These are phyloP conservation scores for Cordyceps cateniannulata DNA, from an alignment of 2,329 filamentous ascomycete genomes.

Conservation along the genomic window DNA sequence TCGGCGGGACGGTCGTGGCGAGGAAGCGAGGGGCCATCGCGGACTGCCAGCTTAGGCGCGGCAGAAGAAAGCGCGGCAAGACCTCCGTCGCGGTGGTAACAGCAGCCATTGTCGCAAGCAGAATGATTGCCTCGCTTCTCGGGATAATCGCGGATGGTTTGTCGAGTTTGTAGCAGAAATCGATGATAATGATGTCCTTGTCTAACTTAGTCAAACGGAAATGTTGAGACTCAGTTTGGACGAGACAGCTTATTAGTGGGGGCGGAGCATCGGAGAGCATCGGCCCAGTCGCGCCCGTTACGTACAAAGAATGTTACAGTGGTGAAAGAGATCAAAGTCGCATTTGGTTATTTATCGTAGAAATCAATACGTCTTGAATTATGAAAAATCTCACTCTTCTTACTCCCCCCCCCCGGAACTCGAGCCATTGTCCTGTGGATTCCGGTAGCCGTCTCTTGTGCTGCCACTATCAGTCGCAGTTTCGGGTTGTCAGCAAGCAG, in stretches of 20 bases:
- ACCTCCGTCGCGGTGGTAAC: constrained; percentile 30
- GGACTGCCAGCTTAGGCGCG: constrained; percentile 46
- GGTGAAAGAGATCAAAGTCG: no score
- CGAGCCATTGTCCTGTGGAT: no score
- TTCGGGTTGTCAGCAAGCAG: no score
- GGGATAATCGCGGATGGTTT: not conserved
- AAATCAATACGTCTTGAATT: no score
- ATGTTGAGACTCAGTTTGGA: constrained; percentile 6
- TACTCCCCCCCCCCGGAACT: no score
- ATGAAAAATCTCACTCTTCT: no score
- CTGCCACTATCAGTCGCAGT: no score
- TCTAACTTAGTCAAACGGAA: not conserved
- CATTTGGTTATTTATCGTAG: no score
- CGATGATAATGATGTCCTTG: not conserved
- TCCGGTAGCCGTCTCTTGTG: no score
- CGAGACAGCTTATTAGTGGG: constrained; percentile 7
- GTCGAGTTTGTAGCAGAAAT: no score
- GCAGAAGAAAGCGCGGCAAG: constrained; percentile 48
- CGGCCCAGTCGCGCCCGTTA: no score
- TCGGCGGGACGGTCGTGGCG: constrained; percentile 19
- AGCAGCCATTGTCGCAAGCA: not conserved
- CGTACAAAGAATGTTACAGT: no score
- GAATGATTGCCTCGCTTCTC: not conserved
- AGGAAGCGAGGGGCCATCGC: constrained; percentile 22
- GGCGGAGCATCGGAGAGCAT: constrained; percentile 5